phyloP scores from a whole-genome alignment of 129 eudicot species.

The Kitagawia praeruptora region DNA sequence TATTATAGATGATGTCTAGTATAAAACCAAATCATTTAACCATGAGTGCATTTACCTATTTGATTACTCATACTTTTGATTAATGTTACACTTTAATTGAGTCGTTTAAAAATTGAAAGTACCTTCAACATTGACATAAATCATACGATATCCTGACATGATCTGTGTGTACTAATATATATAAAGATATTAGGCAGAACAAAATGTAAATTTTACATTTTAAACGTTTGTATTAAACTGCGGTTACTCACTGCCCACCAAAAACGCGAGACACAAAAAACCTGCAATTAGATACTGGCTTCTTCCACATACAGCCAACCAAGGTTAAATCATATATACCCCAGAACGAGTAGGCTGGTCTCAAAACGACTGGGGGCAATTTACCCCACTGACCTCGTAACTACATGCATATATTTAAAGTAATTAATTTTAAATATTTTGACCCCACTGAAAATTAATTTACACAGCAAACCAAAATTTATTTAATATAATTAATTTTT shows the following conservation, averaged over 20 bases:
- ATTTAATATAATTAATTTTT: too few relatives aligned
- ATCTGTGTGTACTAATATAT: neutral
- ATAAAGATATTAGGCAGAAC: neutral
- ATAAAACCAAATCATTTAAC: neutral
- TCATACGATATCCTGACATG: neutral
- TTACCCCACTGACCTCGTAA: neutral
- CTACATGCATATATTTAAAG: neutral
- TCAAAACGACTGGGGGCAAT: neutral
- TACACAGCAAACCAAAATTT: neutral
- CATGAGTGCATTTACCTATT: neutral
- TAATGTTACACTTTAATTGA: neutral
- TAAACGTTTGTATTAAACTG: neutral
- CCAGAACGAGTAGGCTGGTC: neutral
- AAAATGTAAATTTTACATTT: too few relatives aligned
- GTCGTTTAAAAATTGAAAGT: neutral
- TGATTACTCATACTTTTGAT: neutral
- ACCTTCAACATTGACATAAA: neutral
- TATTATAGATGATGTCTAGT: neutral
- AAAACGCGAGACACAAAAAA: too few relatives aligned
- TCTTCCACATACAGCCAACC: neutral
- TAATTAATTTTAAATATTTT: too few relatives aligned
- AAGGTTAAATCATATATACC: neutral
- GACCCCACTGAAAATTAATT: neutral
- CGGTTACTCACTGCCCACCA: neutral
- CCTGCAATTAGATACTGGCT: neutral